Base-by-base conservation (phyloP, 495 filamentous ascomycete species). In the Daldinia caldariorum region DNA sequence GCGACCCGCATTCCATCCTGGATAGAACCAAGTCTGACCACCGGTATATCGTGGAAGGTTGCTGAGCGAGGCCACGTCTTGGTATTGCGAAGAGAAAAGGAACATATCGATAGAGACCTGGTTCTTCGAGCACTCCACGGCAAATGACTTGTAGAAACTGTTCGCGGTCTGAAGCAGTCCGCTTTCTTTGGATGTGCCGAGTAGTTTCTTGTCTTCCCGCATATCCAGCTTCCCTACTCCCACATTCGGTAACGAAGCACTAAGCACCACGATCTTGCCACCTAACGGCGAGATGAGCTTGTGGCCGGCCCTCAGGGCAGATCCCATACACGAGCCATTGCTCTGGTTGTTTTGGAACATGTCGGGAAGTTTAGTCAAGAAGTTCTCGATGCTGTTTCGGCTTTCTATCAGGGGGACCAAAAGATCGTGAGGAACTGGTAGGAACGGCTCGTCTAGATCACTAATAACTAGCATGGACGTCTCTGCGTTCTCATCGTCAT, bases 41-140 rank as follows among this genome's bases (percentile, higher is more conserved):
- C 95, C 95, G 29, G 95, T 99, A 74, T 97, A 99, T 71, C 95
- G 84, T 41, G 95, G 95, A 10, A 99, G 82, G 78, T 97, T 97
- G 82, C 93, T 97, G 43, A 98, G 84, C 41, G 93, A 95, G 13
- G 95, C 95, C 18, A 99, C 96, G 74, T 99, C 95, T 76, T 97
- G 95, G 78, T 99, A 99, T 73, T 94, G 91, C 10, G 93, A 94
- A 3, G 93, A 94, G 84, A 99, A 99, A 50, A 99, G 85, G 83
- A 99, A 99, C 95, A 99, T 99, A 79, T 99, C 95, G 74, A 98
- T 92, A 0, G 94, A 98, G 8, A 99, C 94, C 77, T 99, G 95
- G 66, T 94, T 94, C 81, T 99, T 99, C 49, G 94, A 97, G 78
- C 95, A 99, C 76, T 99, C 95, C 6, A 99, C 96, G 2, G 95